Conservation (phyloP, 441 rosid genomes). For the Biscutella laevigata region DNA sequence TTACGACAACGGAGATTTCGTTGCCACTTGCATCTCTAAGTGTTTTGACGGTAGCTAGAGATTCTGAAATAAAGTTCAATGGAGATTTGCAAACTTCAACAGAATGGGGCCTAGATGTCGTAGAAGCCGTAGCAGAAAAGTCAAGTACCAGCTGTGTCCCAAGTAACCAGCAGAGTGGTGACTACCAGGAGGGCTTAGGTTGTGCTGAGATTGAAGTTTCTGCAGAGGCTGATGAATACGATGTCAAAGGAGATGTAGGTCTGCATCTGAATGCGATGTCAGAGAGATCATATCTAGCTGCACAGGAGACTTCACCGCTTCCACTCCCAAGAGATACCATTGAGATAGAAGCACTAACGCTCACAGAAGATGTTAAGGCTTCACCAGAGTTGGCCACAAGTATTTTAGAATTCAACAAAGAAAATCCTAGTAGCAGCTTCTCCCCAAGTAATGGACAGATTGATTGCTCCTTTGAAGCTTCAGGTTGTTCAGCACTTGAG, state of each 20-base stretch:
- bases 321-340: slow-evolving; percentile 8
- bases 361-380: slow-evolving; percentile 21
- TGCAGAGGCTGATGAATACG: background rate
- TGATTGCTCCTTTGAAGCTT: slow-evolving; percentile 12
- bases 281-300: slow-evolving; percentile 24
- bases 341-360: slow-evolving; percentile 21
- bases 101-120: slow-evolving; percentile 17
- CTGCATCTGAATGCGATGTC: slow-evolving; percentile 27
- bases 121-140: slow-evolving; percentile 6
- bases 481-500: slow-evolving; percentile 4
- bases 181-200: background rate
- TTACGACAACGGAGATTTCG: slow-evolving; percentile 26
- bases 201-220: background rate
- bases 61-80: slow-evolving; percentile 16
- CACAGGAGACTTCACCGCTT: slow-evolving; percentile 26
- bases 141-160: background rate
- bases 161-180: slow-evolving; percentile 1
- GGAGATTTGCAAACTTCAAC: slow-evolving; percentile 22
- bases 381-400: slow-evolving; percentile 11
- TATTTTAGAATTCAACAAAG: slow-evolving; percentile 1
- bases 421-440: background rate
- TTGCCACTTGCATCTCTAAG: slow-evolving; percentile 27
- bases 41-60: slow-evolving; percentile 14
- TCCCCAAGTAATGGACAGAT: background rate
- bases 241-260: slow-evolving; percentile 23